Percentiles rank a stretch among this genome's conserved stretches.
phyloP scores from a whole-genome alignment of 1,284 basidiomycete species.

The Sanghuangporus baumii region DNA sequence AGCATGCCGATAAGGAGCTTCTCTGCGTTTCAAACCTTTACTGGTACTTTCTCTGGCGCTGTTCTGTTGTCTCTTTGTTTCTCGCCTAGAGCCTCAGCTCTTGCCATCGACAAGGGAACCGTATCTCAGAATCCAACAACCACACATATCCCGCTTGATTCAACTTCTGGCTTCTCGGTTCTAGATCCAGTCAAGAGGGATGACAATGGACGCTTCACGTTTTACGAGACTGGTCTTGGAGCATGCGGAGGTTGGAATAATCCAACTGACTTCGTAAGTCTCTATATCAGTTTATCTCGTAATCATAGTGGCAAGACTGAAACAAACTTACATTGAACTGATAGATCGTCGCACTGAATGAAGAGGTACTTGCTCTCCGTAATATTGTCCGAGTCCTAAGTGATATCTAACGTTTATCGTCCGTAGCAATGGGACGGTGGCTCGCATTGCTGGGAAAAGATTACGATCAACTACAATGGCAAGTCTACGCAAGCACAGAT shows the following conservation, averaged over 20 bases:
- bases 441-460: constrained; percentile 40
- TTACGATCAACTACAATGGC: constrained; percentile 43
- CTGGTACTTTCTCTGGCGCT: neutral
- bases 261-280: constrained; percentile 31
- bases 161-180: too few species aligned
- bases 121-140: neutral
- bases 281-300: neutral
- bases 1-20: too few species aligned
- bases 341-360: constrained; percentile 36
- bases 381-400: neutral
- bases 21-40: neutral
- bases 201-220: constrained; percentile 29
- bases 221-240: constrained; percentile 31
- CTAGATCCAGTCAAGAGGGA: constrained; percentile 21
- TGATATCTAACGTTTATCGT: neutral
- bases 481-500: constrained; percentile 40
- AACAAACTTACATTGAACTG: neutral
- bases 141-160: neutral
- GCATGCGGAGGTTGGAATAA: constrained; percentile 33
- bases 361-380: constrained; percentile 23
- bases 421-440: constrained; percentile 28
- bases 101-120: neutral
- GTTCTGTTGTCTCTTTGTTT: neutral
- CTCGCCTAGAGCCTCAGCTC: neutral
- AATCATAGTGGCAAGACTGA: neutral